Evolutionary conservation across 2,329 filamentous ascomycete genomes (phyloP), one percentile per base, ranked within the genome.

Genomic region (Phaeosphaeria sp.): DNA sequence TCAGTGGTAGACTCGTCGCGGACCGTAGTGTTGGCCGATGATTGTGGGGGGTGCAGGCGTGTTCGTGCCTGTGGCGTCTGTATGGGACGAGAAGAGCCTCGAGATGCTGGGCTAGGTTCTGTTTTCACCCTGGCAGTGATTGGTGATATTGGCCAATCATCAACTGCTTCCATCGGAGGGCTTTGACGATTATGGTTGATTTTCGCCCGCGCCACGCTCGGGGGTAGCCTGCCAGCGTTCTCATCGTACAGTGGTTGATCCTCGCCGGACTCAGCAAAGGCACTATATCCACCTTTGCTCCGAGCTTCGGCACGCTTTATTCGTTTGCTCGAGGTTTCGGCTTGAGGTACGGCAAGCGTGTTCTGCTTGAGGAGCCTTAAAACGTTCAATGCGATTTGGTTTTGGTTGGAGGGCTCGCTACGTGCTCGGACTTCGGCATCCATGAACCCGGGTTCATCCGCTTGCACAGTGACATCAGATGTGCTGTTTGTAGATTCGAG

Each of bases 181-280:
- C 30, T 36, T 6, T 36, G 30, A 36, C 30, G 30, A 36, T 36
- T 66, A 9, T 64, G 62, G 36, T 73, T 74, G 48, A 74, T 62
- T 10, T 67, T 66, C 9, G 61, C 64, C 60, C 70, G 66, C 23
- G 69, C 72, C 9, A 59, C 42, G 22, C 59, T 64, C 9, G 73
- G 67, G 23, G 66, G 54, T 17, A 67, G 50, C 52, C 62, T 59
- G n/a, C 36, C 17, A 15, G 59, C 51, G 18, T 68, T 49, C 42
- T 64, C 58, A 11, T 71, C 50, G 10, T 54, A 21, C 20, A 65
- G 59, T 1, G 66, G 64, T n/a, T 57, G 43, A 11, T 56, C 47
- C 50, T 73, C 72, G 3, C 66, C 71, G 4, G 72, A 72, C 55
- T 76, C 73, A 42, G 67, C 53, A 10, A 75, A 46, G 13, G 66